These are phyloP conservation scores for Alloteropsis semialata DNA, from an alignment of 176 grass and related monocot genomes.

Conservation along the genomic window DNA sequence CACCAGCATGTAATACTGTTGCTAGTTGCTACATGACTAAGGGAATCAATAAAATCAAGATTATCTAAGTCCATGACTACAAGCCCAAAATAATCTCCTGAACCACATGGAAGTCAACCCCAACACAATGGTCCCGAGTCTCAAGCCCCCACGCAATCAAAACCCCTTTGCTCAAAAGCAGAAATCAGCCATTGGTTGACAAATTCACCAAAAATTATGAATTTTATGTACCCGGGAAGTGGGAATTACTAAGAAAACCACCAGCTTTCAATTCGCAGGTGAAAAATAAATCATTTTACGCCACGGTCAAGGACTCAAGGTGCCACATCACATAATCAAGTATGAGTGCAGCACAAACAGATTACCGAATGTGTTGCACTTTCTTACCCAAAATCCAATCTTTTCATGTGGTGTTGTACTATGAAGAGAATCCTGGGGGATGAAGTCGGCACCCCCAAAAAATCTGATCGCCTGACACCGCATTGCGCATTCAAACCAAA, in stretches of 20 bases:
- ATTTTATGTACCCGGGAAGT: background rate
- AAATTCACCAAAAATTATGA: background rate
- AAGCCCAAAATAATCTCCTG: slow-evolving; percentile 23
- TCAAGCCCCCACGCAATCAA: background rate
- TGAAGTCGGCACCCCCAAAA: background rate
- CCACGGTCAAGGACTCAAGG: background rate
- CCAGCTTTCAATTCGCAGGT: background rate
- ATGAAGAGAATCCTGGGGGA: background rate
- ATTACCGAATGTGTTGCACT: background rate
- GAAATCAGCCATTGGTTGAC: background rate
- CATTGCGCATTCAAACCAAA: background rate
- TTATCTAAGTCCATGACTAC: slow-evolving; percentile 28
- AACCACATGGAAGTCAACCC: slow-evolving; percentile 43
- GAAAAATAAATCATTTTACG: slow-evolving; percentile 20
- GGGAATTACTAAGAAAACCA: background rate
- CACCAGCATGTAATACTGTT: background rate
- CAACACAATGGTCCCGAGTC: slow-evolving; percentile 7
- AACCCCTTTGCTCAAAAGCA: slow-evolving; percentile 9
- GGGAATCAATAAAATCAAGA: slow-evolving; percentile 31
- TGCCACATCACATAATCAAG: background rate
- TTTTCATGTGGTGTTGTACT: background rate
- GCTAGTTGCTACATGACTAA: slow-evolving; percentile 17
- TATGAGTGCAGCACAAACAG: slow-evolving; percentile 8
- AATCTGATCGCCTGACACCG: slow-evolving; percentile 7
- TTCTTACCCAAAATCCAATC: slow-evolving; percentile 4